A percentile compares a stretch with the other conserved stretches of the same genome.
These are phyloP conservation scores for Fusarium algeriense DNA, from an alignment of 2,329 filamentous ascomycete genomes.

Conservation along the genomic window DNA sequence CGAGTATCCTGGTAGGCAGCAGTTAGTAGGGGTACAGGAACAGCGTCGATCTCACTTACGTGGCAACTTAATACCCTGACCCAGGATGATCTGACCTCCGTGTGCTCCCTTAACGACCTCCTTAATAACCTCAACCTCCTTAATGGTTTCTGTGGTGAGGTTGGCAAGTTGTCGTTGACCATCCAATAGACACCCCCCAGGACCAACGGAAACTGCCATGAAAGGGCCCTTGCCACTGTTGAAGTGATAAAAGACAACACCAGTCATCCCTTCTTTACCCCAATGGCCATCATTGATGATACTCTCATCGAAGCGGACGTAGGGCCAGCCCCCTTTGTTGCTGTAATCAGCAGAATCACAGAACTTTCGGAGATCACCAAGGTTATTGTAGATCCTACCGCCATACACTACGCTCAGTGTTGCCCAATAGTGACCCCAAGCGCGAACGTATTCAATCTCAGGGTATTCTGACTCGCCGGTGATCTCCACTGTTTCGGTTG, in stretches of 20 bases:
- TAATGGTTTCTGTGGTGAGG: neutral
- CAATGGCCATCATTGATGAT: neutral
- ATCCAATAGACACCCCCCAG: neutral
- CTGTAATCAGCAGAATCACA: accelerated
- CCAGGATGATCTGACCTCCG: neutral
- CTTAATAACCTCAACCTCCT: no score
- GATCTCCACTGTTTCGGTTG: neutral
- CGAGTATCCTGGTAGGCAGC: accelerated
- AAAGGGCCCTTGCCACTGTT: no score
- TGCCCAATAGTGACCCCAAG: neutral
- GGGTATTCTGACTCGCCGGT: neutral
- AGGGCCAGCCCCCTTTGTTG: neutral
- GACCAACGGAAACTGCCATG: neutral
- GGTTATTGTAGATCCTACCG: neutral
- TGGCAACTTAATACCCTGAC: accelerated
- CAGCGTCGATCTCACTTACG: neutral
- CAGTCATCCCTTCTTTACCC: neutral
- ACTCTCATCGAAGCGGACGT: neutral
- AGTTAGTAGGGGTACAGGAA: neutral
- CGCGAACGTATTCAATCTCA: accelerated
- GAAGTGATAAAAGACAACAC: neutral
- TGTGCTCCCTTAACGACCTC: no score
- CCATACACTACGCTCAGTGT: neutral
- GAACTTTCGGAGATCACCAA: neutral
- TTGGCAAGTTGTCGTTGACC: neutral